These are phyloP conservation scores for Prosopis cineraria DNA, from an alignment of 306 rosid species.

Conservation along the genomic window DNA sequence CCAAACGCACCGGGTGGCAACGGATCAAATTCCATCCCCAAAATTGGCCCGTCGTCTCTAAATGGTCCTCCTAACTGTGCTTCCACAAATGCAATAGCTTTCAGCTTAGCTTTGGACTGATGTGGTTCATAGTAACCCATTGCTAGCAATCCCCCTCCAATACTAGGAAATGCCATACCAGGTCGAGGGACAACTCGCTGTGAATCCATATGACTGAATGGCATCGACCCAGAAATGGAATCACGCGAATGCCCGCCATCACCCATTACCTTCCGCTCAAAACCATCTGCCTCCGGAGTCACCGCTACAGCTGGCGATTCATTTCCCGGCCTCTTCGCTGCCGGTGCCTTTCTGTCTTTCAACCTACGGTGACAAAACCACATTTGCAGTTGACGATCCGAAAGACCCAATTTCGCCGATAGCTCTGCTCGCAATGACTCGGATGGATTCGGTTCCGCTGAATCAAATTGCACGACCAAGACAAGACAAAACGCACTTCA, in stretches of 20 bases:
- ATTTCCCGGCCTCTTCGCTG: conserved; percentile 37
- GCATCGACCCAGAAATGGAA: conserved; percentile 39
- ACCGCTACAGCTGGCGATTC: conserved; percentile 28
- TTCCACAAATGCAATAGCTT: conserved; percentile 71
- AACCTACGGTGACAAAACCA: conserved; percentile 86
- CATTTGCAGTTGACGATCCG: conserved; percentile 88
- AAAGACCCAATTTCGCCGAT: conserved; percentile 52
- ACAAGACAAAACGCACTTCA: conserved; percentile 29
- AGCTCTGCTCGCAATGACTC: conserved; percentile 66
- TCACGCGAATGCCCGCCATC: conserved; percentile 37
- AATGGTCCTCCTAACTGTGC: conserved; percentile 65
- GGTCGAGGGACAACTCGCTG: conserved; percentile 36
- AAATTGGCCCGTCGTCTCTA: conserved; percentile 76
- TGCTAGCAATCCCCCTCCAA: conserved; percentile 43
- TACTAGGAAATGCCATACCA: conserved; percentile 42
- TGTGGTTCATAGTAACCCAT: conserved; percentile 49
- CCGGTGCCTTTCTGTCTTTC: conserved; percentile 59
- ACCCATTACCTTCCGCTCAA: conserved; percentile 40
- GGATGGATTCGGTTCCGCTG: conserved; percentile 66
- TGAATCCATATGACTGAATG: conserved; percentile 40
- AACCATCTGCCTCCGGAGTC: conserved; percentile 28
- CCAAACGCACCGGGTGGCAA: conserved; percentile 83
- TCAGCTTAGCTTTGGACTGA: conserved; percentile 53
- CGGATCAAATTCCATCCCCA: conserved; percentile 80
- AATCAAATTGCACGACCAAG: conserved; percentile 21